Evolutionary conservation across 495 filamentous ascomycete genomes (phyloP).

Genomic region (Daldinia concentrica): DNA sequence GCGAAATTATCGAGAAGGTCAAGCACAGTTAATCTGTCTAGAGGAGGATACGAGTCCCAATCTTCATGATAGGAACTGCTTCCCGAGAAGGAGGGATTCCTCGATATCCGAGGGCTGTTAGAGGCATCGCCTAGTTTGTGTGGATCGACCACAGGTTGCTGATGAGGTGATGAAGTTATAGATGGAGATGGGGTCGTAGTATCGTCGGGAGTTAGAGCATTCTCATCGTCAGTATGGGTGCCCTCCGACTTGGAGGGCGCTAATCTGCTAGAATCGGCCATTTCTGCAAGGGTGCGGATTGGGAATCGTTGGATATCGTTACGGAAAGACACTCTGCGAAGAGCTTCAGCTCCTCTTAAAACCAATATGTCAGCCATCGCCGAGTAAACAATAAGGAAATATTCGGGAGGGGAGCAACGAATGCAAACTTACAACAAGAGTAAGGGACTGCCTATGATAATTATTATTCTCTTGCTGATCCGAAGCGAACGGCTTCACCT

Average conservation of each 20-base stretch:
- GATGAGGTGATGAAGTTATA: constrained; percentile 51
- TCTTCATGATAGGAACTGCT: constrained; percentile 86
- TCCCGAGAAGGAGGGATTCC: constrained; percentile 77
- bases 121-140: constrained; percentile 56
- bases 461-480: constrained; percentile 29
- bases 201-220: constrained; percentile 53
- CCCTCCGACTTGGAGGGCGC: constrained; percentile 52
- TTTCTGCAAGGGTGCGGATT: constrained; percentile 52
- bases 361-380: constrained; percentile 53
- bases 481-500: constrained; percentile 26
- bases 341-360: constrained; percentile 50
- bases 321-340: constrained; percentile 52
- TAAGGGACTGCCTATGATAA: constrained; percentile 32
- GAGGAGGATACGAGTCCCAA: constrained; percentile 83
- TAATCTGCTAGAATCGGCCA: constrained; percentile 56
- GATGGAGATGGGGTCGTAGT: constrained; percentile 54
- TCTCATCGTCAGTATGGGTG: constrained; percentile 56
- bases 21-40: constrained; percentile 92
- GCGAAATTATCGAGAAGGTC: constrained; percentile 95
- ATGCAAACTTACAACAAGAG: constrained; percentile 28
- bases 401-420: constrained; percentile 27
- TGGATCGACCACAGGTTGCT: constrained; percentile 53
- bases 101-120: constrained; percentile 67
- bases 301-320: constrained; percentile 50
- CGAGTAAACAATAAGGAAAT: constrained; percentile 16